Evolutionary conservation across 2,329 filamentous ascomycete species (phyloP).

Genomic region (Ophiostoma quercus): DNA sequence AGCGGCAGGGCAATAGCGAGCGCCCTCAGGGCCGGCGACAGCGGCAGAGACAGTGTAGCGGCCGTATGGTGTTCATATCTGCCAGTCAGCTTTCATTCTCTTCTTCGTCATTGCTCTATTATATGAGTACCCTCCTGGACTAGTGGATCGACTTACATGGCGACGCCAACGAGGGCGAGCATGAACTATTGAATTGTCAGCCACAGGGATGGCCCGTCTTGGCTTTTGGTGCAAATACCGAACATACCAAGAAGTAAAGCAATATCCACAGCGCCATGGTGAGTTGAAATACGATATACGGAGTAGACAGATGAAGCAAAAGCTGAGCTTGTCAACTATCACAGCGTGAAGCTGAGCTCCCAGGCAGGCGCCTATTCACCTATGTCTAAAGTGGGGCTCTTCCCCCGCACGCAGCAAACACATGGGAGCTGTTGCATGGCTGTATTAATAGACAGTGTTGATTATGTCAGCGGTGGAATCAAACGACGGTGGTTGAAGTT

Average conservation of each 20-base stretch:
- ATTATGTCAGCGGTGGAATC: not conserved
- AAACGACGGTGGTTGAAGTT: not conserved
- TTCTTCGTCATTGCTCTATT: no score
- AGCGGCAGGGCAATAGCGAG: constrained; percentile 14
- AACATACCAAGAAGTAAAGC: constrained; percentile 2
- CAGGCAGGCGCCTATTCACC: not conserved
- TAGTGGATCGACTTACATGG: constrained; percentile 5
- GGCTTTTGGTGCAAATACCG: not conserved
- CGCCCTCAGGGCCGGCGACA: constrained; percentile 21
- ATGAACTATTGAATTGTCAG: constrained; percentile 10
- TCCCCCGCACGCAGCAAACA: constrained; percentile 1
- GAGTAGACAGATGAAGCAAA: not conserved
- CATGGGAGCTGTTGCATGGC: not conserved
- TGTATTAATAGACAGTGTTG: not conserved
- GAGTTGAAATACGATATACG: not conserved
- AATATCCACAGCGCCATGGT: not conserved
- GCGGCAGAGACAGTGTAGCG: constrained; percentile 25
- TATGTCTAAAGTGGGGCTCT: not conserved
- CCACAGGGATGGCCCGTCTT: not conserved
- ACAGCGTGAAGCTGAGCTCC: not conserved
- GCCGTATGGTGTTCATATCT: constrained; percentile 27
- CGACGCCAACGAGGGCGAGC: constrained; percentile 8
- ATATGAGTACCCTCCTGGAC: not conserved
- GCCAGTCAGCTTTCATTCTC: not conserved
- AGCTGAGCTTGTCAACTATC: not conserved